Conservation (phyloP, 345 rosid genomes). For the Ceriops decandra region DNA sequence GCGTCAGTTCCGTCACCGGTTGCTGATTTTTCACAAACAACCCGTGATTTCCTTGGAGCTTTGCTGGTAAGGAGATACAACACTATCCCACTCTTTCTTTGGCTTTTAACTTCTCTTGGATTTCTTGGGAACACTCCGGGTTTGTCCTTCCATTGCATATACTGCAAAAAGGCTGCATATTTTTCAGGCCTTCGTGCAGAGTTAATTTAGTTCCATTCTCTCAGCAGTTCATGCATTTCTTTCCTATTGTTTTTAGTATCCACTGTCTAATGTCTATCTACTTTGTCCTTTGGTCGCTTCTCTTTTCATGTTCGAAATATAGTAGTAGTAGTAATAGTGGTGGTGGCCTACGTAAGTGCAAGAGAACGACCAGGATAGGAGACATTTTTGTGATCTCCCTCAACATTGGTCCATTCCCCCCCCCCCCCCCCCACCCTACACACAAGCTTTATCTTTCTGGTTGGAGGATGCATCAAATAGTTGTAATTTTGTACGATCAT, state of each 20-base stretch:
- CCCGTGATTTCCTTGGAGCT: slow-evolving; percentile 21
- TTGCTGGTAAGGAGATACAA: not conserved
- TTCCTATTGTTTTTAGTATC: not conserved
- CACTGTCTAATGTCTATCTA: no score
- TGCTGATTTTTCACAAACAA: slow-evolving; percentile 40
- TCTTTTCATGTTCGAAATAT: slow-evolving; percentile 17
- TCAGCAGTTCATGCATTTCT: not conserved
- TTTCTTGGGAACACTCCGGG: not conserved
- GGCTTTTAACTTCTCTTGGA: not conserved
- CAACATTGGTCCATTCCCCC: slow-evolving; percentile 20
- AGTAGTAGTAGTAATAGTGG: not conserved
- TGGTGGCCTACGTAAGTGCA: slow-evolving; percentile 1
- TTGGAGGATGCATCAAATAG: slow-evolving; percentile 23
- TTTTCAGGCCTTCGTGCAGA: slow-evolving; percentile 37
- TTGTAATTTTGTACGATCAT: slow-evolving; percentile 20
- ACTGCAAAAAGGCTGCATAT: slow-evolving; percentile 40
- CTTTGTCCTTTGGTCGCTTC: not conserved
- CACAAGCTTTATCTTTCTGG: slow-evolving; percentile 46
- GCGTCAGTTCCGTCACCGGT: slow-evolving; percentile 24
- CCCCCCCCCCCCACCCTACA: slow-evolving; percentile 30
- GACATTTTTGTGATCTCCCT: slow-evolving; percentile 70
- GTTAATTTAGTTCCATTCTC: no score
- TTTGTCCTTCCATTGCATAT: slow-evolving; percentile 7
- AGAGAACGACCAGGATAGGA: slow-evolving; percentile 28
- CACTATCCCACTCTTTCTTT: not conserved